phyloP scores from a whole-genome alignment of 1,284 basidiomycete species.

The Sanguinoderma infundibulare region DNA sequence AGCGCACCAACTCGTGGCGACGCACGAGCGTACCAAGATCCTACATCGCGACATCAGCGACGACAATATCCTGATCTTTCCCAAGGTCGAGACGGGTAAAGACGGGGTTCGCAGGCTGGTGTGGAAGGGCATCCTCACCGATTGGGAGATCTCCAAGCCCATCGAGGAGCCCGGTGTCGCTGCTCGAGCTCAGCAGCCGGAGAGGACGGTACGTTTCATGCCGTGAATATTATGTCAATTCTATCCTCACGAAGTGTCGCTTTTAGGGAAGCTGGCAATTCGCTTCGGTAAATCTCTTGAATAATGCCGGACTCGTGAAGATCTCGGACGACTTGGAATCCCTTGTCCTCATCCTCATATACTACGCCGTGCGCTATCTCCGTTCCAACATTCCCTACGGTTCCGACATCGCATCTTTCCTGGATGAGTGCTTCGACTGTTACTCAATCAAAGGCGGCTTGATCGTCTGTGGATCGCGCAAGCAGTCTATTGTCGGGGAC shows the following conservation, averaged over 20 bases:
- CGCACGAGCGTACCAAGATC: background rate
- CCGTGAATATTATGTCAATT: background rate
- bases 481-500: background rate
- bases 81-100: background rate
- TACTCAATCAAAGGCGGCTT: too few relatives aligned
- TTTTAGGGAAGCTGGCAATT: conserved; percentile 4
- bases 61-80: conserved; percentile 9
- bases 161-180: background rate
- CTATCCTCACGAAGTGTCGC: background rate
- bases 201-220: background rate
- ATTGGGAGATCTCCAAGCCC: conserved; percentile 15
- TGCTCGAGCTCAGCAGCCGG: background rate
- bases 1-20: background rate
- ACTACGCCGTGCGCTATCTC: background rate
- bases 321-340: conserved; percentile 8
- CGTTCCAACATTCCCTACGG: background rate
- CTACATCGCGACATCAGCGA: conserved; percentile 10
- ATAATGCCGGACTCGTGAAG: background rate
- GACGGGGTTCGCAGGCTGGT: background rate
- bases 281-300: background rate
- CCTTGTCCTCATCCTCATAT: conserved; percentile 6
- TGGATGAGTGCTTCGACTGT: background rate
- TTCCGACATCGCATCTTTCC: background rate
- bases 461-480: background rate
- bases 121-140: conserved; percentile 5